phyloP scores from a whole-genome alignment of 1,139 yeast genomes.

The Entelexis paramagnoliae region DNA sequence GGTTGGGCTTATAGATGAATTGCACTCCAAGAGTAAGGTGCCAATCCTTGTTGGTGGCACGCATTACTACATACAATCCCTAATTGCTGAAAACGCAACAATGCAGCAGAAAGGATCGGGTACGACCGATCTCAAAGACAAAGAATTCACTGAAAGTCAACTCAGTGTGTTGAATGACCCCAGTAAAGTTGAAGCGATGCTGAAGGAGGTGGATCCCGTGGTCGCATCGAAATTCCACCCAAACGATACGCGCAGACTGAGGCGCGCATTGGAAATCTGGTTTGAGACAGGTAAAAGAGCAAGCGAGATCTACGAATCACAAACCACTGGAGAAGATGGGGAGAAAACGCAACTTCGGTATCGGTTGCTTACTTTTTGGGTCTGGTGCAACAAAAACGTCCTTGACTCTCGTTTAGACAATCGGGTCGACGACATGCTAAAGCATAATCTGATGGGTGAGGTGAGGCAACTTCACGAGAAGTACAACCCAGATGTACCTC shows the following conservation, averaged over 20 bases:
- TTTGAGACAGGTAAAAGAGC: conserved; percentile 58
- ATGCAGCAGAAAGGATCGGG: conserved; percentile 6
- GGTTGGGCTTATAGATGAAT: conserved; percentile 37
- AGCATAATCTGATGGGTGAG: conserved; percentile 49
- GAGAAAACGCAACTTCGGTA: conserved; percentile 37
- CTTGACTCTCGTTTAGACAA: conserved; percentile 57
- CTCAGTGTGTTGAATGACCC: conserved; percentile 42
- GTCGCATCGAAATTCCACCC: conserved; percentile 84
- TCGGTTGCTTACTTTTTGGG: conserved; percentile 71
- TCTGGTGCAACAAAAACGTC: conserved; percentile 55
- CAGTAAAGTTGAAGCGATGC: conserved; percentile 36
- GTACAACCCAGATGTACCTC: conserved; percentile 40
- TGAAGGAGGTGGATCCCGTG: conserved; percentile 53
- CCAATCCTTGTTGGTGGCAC: conserved; percentile 96
- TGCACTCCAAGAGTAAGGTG: conserved; percentile 57
- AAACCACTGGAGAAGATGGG: neutral
- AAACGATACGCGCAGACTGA: conserved; percentile 66
- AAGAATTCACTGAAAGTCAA: conserved; percentile 26
- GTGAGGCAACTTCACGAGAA: conserved; percentile 43
- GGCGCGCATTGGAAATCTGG: conserved; percentile 72
- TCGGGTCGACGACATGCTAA: conserved; percentile 77
- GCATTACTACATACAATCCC: conserved; percentile 75
- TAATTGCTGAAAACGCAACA: conserved; percentile 56
- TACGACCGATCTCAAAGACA: neutral
- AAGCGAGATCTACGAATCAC: conserved; percentile 52